These are phyloP conservation scores for Friedmanniomyces simplex DNA, from an alignment of 495 filamentous ascomycete genomes.

Conservation along the genomic window DNA sequence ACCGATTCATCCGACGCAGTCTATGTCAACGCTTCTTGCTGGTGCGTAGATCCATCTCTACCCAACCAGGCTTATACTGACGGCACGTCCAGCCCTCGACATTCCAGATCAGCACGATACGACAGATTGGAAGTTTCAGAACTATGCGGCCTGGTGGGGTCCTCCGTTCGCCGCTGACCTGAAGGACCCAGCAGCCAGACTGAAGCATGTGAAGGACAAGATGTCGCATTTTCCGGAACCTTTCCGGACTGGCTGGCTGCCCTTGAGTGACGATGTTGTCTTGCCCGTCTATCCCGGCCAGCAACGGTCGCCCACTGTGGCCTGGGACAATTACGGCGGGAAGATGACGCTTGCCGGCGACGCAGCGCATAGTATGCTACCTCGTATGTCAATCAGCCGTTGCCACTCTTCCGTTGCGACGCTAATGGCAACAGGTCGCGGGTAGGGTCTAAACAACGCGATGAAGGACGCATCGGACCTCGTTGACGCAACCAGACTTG, in stretches of 20 bases:
- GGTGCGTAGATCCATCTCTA: background rate
- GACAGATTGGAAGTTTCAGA: background rate
- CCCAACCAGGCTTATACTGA: background rate
- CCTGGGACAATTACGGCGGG: background rate
- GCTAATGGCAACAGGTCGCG: constrained; percentile 1
- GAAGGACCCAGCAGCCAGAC: background rate
- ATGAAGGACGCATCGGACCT: constrained; percentile 1
- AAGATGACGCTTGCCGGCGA: constrained; percentile 3
- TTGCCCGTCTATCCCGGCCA: background rate
- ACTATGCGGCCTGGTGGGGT: background rate
- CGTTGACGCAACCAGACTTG: background rate
- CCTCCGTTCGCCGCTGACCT: background rate
- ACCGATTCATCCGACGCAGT: background rate
- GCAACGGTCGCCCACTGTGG: background rate
- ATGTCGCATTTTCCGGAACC: background rate
- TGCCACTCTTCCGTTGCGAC: background rate
- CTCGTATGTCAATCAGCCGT: background rate
- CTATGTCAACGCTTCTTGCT: background rate
- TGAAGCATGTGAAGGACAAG: background rate
- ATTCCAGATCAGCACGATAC: background rate
- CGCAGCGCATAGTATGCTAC: constrained; percentile 3
- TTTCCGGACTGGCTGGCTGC: background rate
- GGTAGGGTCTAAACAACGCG: constrained; percentile 5
- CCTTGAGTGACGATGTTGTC: background rate
- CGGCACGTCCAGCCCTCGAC: background rate